Evolutionary conservation across 2,329 filamentous ascomycete species (phyloP), one percentile per base, ranked within the genome.

Genomic region (Aspergillus sp.): DNA sequence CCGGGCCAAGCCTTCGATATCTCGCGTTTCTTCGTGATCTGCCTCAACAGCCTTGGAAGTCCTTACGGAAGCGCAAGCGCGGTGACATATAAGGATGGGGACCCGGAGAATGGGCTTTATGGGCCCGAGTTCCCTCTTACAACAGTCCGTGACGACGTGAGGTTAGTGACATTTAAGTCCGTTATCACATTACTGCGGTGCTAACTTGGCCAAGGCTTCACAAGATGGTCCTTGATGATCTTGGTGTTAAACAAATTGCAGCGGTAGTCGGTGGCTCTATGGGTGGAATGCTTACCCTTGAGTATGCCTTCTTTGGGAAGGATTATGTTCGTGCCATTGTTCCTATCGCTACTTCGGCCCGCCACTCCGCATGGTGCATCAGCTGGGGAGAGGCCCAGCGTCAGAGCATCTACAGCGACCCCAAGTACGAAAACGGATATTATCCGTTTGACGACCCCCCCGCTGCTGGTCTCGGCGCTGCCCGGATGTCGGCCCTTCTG

Each of bases 371-470:
- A 3, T 85, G 82, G 82, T 82, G 81, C 45, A 85, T 85, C 56
- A 82, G 82, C 59, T 85, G 82, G 82, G 81, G 81, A 3, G 82
- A 85, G 68, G 79, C 81, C 7, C 82, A 85, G 65, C 72, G 82
- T 57, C 81, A 84, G 64, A 81, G 81, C 82, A 98, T 99, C 73
- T 99, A 98, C 77, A 93, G 91, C 40, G 95, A 99, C 72, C 95
- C 95, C 33, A 98, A 97, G 79, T 99, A 99, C 74, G 92, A 97
- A 61, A 93, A 98, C 69, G 95, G 95, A 45, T 98, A 97, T 77
- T 99, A 98, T 72, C 70, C 86, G 1, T 96, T 95, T 68, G 84
- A 90, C 33, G 91, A 98, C 66, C 93, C 93, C 35, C 95, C 95
- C 0, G 81, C 87, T 0, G 89, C 92, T 1, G 95, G 95, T 0